A percentile compares a stretch with the other conserved stretches of the same genome.
phyloP scores from a whole-genome alignment of 768 basidiomycete genomes.

The Leucogyrophana mollusca region DNA sequence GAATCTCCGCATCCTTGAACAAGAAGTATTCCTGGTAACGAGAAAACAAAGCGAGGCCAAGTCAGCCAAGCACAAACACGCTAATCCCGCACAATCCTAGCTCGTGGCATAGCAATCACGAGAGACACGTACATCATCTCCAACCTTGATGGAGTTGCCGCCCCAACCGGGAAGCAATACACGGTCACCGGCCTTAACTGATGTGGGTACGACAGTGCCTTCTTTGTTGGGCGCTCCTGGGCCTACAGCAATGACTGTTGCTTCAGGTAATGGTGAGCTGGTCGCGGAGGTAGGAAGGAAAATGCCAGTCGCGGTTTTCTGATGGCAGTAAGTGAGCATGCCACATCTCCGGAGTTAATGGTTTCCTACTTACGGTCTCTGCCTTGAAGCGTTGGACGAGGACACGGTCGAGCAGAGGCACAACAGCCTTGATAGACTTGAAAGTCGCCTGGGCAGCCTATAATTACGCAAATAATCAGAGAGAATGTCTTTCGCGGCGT shows the following conservation, averaged over 20 bases:
- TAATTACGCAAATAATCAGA: slow-evolving; percentile 2
- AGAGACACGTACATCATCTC: slow-evolving; percentile 77
- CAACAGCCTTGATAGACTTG: slow-evolving; percentile 88
- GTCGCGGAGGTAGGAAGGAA: slow-evolving; percentile 94
- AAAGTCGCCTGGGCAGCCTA: slow-evolving; percentile 90
- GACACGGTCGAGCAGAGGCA: slow-evolving; percentile 94
- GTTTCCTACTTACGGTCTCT: slow-evolving; percentile 70
- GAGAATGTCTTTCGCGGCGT: neutral
- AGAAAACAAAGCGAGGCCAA: slow-evolving; percentile 4
- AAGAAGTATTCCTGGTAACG: slow-evolving; percentile 96
- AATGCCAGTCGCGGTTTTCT: slow-evolving; percentile 99
- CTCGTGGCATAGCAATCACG: neutral
- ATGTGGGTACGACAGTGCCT: slow-evolving; percentile 68
- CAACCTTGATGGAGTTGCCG: slow-evolving; percentile 92
- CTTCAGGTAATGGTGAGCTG: slow-evolving; percentile 87
- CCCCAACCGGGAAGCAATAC: slow-evolving; percentile 97
- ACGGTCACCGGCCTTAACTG: slow-evolving; percentile 86
- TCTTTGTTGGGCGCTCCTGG: slow-evolving; percentile 93
- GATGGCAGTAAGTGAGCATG: neutral
- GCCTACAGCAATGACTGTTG: slow-evolving; percentile 93
- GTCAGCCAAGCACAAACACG: neutral
- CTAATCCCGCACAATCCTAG: neutral
- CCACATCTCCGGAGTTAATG: neutral
- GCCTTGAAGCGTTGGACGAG: slow-evolving; percentile 97
- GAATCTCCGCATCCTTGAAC: slow-evolving; percentile 92